These are phyloP conservation scores for Aspergillus candidus DNA, from an alignment of 2,329 filamentous ascomycete genomes.

Conservation along the genomic window DNA sequence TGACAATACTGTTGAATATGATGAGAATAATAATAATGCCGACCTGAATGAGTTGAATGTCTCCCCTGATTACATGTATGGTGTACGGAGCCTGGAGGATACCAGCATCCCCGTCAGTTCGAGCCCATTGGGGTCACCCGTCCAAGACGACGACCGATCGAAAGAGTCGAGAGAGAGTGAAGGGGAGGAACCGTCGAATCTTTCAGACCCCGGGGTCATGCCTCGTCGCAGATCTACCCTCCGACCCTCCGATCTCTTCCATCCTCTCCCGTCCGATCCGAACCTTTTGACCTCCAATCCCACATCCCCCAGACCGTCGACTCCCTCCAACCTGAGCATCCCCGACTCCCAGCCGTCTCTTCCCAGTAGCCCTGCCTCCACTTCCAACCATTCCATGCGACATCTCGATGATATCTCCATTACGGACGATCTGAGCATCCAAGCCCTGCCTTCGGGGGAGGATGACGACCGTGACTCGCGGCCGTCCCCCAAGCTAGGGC, in stretches of 20 bases:
- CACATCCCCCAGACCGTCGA: slow-evolving; percentile 38
- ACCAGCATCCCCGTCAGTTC: too few species aligned
- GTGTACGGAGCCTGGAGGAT: slow-evolving; percentile 53
- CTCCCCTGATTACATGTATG: slow-evolving; percentile 45
- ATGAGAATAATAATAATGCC: too few species aligned
- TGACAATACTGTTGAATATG: too few species aligned
- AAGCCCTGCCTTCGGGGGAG: slow-evolving; percentile 51
- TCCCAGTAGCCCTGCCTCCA: slow-evolving; percentile 55
- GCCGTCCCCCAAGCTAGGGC: slow-evolving; percentile 23
- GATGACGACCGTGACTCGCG: slow-evolving; percentile 43
- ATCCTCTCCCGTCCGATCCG: slow-evolving; percentile 11
- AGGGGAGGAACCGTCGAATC: slow-evolving; percentile 12
- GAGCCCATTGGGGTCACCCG: too few species aligned
- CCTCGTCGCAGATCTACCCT: slow-evolving; percentile 29
- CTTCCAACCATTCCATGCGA: slow-evolving; percentile 53
- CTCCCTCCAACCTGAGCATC: slow-evolving; percentile 42
- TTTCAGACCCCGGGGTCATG: slow-evolving; percentile 12
- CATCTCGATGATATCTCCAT: slow-evolving; percentile 54
- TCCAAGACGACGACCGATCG: slow-evolving; percentile 1
- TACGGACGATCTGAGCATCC: slow-evolving; percentile 50
- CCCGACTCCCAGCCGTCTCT: slow-evolving; percentile 46
- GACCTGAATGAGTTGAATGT: slow-evolving; percentile 18
- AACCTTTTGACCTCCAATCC: slow-evolving; percentile 19
- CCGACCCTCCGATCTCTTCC: slow-evolving; percentile 19
- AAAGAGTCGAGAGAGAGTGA: slow-evolving; percentile 10